These are phyloP conservation scores for Xerocomellus chrysenteron DNA, from an alignment of 768 basidiomycete species.

Conservation along the genomic window DNA sequence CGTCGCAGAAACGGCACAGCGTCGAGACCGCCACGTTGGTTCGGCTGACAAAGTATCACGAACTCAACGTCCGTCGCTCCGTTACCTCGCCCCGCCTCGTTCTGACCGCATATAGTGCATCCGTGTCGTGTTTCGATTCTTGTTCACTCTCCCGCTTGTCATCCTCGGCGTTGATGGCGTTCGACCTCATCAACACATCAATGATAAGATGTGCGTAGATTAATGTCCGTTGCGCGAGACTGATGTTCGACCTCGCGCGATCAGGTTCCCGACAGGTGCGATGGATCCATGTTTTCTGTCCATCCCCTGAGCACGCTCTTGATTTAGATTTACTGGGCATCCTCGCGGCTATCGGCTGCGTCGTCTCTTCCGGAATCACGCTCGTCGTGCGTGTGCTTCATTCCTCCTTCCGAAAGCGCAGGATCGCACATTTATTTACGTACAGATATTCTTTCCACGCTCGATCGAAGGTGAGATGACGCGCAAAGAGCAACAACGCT, in stretches of 20 bases:
- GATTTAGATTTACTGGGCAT: conserved; percentile 57
- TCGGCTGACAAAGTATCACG: conserved; percentile 76
- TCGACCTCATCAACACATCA: conserved; percentile 58
- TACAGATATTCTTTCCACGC: conserved; percentile 82
- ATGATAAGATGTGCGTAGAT: conserved; percentile 50
- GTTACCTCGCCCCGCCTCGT: neutral
- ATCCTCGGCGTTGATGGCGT: conserved; percentile 72
- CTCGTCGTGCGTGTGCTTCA: conserved; percentile 49
- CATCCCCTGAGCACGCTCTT: neutral
- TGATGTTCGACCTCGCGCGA: neutral
- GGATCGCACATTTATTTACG: neutral
- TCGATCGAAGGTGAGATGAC: conserved; percentile 67
- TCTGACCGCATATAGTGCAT: conserved; percentile 46
- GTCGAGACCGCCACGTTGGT: conserved; percentile 67
- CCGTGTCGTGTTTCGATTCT: conserved; percentile 69
- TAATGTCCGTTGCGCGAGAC: neutral
- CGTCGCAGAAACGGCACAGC: conserved; percentile 51
- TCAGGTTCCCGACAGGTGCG: conserved; percentile 30
- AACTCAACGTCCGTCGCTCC: conserved; percentile 64
- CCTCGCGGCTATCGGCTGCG: conserved; percentile 55
- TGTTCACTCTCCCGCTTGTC: conserved; percentile 65
- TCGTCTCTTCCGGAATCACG: conserved; percentile 71
- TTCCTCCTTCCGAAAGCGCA: no score
- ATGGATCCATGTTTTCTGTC: neutral
- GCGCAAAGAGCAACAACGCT: conserved; percentile 44